A percentile compares a stretch with the other conserved stretches of the same genome.
phyloP scores from a whole-genome alignment of 257 asterid species.

The Ajuga chamaepitys region DNA sequence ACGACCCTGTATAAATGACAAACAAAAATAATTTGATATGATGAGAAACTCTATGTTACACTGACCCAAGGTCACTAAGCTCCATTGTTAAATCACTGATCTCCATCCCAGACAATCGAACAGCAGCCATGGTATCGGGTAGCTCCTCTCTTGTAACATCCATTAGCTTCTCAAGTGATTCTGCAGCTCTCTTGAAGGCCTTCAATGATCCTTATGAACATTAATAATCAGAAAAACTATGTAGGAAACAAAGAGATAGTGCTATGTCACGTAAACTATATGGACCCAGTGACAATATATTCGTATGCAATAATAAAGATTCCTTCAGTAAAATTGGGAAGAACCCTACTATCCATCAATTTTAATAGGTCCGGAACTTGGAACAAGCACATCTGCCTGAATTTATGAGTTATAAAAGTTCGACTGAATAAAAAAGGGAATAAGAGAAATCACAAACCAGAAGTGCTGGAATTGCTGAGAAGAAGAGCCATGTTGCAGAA shows the following conservation, averaged over 20 bases:
- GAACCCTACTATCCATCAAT: too few species aligned
- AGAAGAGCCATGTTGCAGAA: slow-evolving; percentile 86
- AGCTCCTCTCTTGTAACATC: slow-evolving; percentile 82
- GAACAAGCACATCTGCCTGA: neutral
- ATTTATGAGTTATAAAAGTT: neutral
- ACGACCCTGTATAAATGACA: neutral
- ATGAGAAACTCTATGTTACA: slow-evolving; percentile 1
- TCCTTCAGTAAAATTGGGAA: too few species aligned
- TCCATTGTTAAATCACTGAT: slow-evolving; percentile 84
- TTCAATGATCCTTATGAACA: slow-evolving; percentile 17
- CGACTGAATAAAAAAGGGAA: neutral
- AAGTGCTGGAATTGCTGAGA: slow-evolving; percentile 73
- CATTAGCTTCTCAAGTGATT: slow-evolving; percentile 75
- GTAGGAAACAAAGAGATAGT: slow-evolving; percentile 1
- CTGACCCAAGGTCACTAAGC: slow-evolving; percentile 89
- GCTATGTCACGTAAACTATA: neutral
- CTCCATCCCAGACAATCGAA: slow-evolving; percentile 95
- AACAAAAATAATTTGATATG: too few species aligned
- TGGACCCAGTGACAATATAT: too few species aligned
- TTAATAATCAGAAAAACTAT: slow-evolving; percentile 4
- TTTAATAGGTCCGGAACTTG: neutral
- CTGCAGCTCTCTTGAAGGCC: slow-evolving; percentile 89
- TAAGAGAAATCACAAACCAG: slow-evolving; percentile 43
- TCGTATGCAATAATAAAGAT: neutral
- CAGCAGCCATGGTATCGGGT: slow-evolving; percentile 92